Base-by-base conservation (phyloP, 345 rosid species). In the Brassica cretica region DNA sequence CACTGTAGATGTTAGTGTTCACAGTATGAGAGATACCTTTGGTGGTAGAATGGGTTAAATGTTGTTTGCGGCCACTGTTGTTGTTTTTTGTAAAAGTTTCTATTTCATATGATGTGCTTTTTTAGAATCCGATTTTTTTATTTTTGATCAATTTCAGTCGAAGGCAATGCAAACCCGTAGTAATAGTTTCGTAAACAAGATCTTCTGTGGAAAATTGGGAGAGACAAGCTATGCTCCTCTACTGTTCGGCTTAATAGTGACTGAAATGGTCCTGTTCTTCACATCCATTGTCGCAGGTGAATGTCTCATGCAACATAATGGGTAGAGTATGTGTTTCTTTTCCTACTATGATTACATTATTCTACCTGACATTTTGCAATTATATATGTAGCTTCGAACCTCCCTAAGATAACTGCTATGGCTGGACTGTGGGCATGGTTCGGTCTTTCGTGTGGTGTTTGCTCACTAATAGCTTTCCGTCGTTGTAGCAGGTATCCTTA, bases 391-490 rank as follows among this genome's bases (percentile, higher is more conserved):
- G 98, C 94, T 81, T 83, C 94, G 46, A 84, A 78, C 84, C 89
- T 95, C 82, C 85, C 99, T 35, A 91, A 85, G 85, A 84, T 93
- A 67, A 93, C 98, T 81, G 97, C 98, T 74, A 79, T 71, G 87
- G 82, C 86, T 85, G 99, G 94, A 71, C 82, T 93, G 66, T 93
- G 98, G 98, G 91, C 89, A 59, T 90, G 96, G 89, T 77, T 77
- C 32, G 81, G 88, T 78, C 85, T 93, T 75, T 89, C 98, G 74
- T 68, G 87, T 44, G 90, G 91, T 58, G 71, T 85, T 81, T 78
- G 74, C 76, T 75, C 98, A 5, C 83, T 95, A 73, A 37, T 90
- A 59, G 78, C 88, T 86, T 86, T 95, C 74, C 86, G 86, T 78
- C 85, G 86, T 73, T 91, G 93, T 82, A 85, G 92, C 76, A 86